Evolutionary conservation across 2,329 filamentous ascomycete genomes (phyloP), one percentile per base, ranked within the genome.

Genomic region (Elsinoe necatrix): DNA sequence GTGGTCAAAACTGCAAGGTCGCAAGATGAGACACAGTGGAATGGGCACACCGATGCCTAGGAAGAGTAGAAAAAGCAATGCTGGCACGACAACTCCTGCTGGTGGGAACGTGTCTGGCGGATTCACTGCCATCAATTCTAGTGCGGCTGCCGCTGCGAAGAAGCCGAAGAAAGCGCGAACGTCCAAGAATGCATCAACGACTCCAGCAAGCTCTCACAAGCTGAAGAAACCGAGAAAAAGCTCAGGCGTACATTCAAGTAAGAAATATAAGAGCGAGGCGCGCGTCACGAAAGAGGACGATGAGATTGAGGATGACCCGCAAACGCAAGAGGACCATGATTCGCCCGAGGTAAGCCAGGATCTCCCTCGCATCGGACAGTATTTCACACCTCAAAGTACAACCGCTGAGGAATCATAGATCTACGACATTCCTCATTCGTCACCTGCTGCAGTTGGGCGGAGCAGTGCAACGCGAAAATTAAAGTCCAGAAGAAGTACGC

Each of bases 1-100:
- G 65, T 89, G 84, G 83, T 80, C 79, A 58, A 68, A 72, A 25
- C 61, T 82, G 16, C 68, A 71, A 54, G 64, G 67, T n/a, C n/a
- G 65, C 69, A 35, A 67, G 66, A 42, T 61, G 34, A 60, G 59
- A 54, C 54, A 56, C 21, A 39, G 11, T 31, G 31, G 39, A 4
- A 45, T 34, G 35, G 39, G 42, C 3, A 43, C 42, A 20, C 29
- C 54, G 16, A n/a, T 23, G 20, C 45, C 47, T 45, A 27, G 43
- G 52, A 41, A 55, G 48, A 50, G 12, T 23, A 29, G 18, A 23
- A 25, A 12, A 4, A 37, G 34, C 34, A 14, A 37, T n/a, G 34
- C 9, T n/a, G n/a, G n/a, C n/a, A n/a, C n/a, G n/a, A 37, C 34
- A 7, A 37, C 34, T 37, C 34, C 34, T 37, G 34, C 5, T 37